A percentile compares a stretch with the other conserved stretches of the same genome.
Evolutionary conservation across 2,329 filamentous ascomycete genomes (phyloP).

Genomic region (Exutisphaerella laricina): DNA sequence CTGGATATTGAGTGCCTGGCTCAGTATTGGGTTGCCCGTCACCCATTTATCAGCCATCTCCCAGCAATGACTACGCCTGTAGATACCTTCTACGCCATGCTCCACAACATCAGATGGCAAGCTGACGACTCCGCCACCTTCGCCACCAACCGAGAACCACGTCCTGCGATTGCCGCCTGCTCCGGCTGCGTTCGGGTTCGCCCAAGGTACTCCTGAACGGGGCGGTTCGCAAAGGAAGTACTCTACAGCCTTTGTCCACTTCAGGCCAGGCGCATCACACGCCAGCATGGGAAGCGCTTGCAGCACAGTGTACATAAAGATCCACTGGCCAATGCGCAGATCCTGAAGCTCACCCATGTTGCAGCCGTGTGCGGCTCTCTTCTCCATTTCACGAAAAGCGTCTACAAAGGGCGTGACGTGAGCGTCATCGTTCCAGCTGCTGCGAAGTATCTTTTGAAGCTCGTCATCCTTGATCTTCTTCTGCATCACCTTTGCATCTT

Average conservation of each 20-base stretch:
- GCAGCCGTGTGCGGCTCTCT: conserved; percentile 60
- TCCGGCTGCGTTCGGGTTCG: conserved; percentile 50
- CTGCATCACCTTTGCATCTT: conserved; percentile 65
- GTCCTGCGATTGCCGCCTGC: conserved; percentile 41
- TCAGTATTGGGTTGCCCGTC: conserved; percentile 35
- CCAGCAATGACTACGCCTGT: conserved; percentile 66
- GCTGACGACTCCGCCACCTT: conserved; percentile 56
- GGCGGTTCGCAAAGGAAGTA: conserved; percentile 77
- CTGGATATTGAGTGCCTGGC: conserved; percentile 26
- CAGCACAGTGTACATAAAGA: conserved; percentile 73
- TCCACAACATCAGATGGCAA: conserved; percentile 60
- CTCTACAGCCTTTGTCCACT: conserved; percentile 65
- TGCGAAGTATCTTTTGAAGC: conserved; percentile 67
- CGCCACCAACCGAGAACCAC: conserved; percentile 67
- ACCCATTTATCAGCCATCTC: conserved; percentile 58
- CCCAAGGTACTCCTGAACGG: conserved; percentile 67
- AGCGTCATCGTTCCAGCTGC: conserved; percentile 73
- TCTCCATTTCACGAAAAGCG: conserved; percentile 66
- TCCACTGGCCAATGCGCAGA: conserved; percentile 69
- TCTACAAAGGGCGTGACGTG: conserved; percentile 58
- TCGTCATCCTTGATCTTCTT: conserved; percentile 75
- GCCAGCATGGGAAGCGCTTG: conserved; percentile 74
- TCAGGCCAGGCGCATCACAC: conserved; percentile 65
- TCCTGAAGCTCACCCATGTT: conserved; percentile 63
- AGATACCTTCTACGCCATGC: conserved; percentile 62